phyloP scores from a whole-genome alignment of 2,329 filamentous ascomycete genomes.

The Beauveria pseudobassiana region DNA sequence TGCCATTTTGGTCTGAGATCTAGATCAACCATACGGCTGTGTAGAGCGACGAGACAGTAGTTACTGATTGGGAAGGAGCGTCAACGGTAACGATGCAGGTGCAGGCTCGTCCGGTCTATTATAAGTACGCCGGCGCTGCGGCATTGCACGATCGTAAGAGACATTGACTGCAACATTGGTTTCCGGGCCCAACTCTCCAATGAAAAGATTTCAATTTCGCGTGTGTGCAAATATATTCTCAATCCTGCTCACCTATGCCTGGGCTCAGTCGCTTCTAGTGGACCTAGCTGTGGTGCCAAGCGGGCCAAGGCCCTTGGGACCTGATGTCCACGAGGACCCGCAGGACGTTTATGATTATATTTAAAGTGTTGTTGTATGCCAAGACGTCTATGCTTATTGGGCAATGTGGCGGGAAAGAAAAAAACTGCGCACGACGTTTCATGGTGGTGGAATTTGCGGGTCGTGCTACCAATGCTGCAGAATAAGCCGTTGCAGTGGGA shows the following conservation, averaged over 20 bases:
- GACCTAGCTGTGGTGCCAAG: neutral
- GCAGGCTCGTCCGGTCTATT: neutral
- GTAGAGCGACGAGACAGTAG: neutral
- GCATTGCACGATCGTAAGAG: neutral
- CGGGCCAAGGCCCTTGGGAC: neutral
- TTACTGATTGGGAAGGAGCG: neutral
- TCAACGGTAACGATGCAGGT: too few relatives aligned
- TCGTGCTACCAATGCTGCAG: neutral
- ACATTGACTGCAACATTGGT: neutral
- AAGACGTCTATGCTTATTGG: neutral
- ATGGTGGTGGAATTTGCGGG: slow-evolving; percentile 3
- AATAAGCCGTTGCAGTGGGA: neutral
- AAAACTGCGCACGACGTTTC: slow-evolving; percentile 1
- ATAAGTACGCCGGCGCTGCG: neutral
- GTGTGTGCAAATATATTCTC: neutral
- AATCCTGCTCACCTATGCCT: slow-evolving; percentile 2
- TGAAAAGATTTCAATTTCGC: neutral
- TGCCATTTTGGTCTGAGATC: neutral
- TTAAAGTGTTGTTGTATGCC: neutral
- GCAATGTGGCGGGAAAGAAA: neutral
- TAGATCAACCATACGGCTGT: neutral
- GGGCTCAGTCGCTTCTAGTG: neutral
- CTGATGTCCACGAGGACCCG: neutral
- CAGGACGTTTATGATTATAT: neutral
- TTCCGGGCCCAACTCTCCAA: neutral